phyloP scores from a whole-genome alignment of 1,284 basidiomycete species.

The Vanrija humicola region DNA sequence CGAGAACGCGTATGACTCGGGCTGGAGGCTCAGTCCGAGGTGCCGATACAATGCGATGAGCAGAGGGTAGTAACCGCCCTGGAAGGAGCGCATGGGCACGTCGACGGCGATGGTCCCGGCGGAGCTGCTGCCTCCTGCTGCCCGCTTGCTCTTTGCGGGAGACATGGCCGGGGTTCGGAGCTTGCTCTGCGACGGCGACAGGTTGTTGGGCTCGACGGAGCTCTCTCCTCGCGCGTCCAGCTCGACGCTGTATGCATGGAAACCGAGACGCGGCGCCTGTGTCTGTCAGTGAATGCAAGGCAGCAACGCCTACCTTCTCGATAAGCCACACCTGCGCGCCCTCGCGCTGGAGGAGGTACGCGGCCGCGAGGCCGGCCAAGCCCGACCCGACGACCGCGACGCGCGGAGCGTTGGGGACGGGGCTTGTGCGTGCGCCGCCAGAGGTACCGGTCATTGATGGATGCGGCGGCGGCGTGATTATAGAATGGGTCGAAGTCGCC shows the following conservation, averaged over 20 bases:
- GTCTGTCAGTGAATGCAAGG: neutral
- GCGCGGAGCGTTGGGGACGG: conserved; percentile 1
- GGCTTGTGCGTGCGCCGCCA: too few species aligned
- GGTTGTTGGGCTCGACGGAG: too few species aligned
- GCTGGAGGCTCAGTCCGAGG: conserved; percentile 51
- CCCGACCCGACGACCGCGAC: conserved; percentile 67
- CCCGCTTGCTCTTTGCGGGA: neutral
- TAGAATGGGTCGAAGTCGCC: too few species aligned
- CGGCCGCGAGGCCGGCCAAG: conserved; percentile 65
- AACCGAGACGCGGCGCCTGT: conserved; percentile 24
- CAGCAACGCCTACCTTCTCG: conserved; percentile 57
- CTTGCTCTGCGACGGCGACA: too few species aligned
- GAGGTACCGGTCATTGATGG: too few species aligned
- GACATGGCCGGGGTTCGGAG: neutral
- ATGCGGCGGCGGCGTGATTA: too few species aligned
- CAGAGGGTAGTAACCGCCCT: conserved; percentile 69
- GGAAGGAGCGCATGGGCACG: conserved; percentile 73
- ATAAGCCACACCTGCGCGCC: conserved; percentile 65
- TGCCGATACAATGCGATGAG: conserved; percentile 62
- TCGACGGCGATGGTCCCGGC: conserved; percentile 51
- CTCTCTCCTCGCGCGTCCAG: conserved; percentile 7
- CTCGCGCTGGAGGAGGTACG: conserved; percentile 55
- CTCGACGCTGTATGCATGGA: conserved; percentile 37
- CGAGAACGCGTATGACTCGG: conserved; percentile 63
- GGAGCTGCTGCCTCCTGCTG: neutral